Base-by-base conservation (phyloP, 352 stramenopile species). In the Phytophthora hibernalis region DNA sequence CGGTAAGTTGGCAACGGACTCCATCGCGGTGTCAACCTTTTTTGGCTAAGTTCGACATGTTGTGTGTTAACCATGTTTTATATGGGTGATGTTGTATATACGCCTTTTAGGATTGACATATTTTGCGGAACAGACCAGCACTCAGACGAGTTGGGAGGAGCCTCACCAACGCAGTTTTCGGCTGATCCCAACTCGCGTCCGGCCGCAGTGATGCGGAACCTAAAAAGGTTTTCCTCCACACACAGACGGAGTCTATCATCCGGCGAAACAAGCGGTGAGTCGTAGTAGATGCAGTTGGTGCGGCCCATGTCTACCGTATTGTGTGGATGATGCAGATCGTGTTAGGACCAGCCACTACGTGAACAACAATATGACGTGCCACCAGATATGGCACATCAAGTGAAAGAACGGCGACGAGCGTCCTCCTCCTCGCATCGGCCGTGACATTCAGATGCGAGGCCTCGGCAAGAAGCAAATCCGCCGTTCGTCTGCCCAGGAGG, bases 11-110 rank as follows among this genome's bases (percentile, higher is more conserved):
- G 21, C 1, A 10, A 4, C 37, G 37, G 37, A n/a, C 37, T 54
- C 21, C 33, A 42, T 10, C 10, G 1, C 8, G 2, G 48, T 12
- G 51, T 33, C 21, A 18, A 22, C 44, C 5, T 31, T 55, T 59
- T 54, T 59, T 54, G 37, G 20, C 35, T 48, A 52, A 68, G 24
- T 61, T 16, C 2, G 1, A 55, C 59, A 60, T 60, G 42, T 67
- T 49, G 55, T 56, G 51, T 64, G 51, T 63, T 40, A 9, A 56
- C 45, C 21, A 40, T 53, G 33, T 33, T 54, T 24, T 44, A 11
- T 5, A 28, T 28, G 24, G 5, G 20, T 9, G 49, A 54, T 70
- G 40, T 11, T 56, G 16, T 60, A 56, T 51, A 61, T 61, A 40
- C 22, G 12, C 7, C 20, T 15, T 59, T 37, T 53, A 62, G 52